Base-by-base conservation (phyloP, 495 filamentous ascomycete genomes). In the Podospora comata region DNA sequence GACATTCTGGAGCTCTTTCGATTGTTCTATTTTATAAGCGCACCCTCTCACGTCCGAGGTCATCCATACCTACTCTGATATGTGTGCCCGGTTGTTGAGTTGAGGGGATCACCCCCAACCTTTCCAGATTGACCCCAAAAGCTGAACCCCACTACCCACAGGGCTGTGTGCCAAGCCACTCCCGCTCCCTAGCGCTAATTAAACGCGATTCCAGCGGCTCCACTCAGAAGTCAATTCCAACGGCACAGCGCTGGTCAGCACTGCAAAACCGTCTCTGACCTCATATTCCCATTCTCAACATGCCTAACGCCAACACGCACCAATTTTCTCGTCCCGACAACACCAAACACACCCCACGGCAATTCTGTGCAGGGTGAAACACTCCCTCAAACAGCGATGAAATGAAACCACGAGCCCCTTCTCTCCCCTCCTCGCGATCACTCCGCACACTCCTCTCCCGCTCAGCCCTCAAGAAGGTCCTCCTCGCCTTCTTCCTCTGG, bases 391-490 rank as follows among this genome's bases (percentile, higher is more conserved):
- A 48, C 9, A 48, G 39, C 39, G 13, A 48, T 48, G 39, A 48
- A 13, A 72, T 71, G 72, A 65, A 59, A 67, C 27, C 56, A 64
- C 59, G 27, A 19, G 32, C 61, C 11, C 34, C 60, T 5, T 11
- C 64, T 20, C 32, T 60, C 23, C 64, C 55, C 23, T 70, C 64
- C 23, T 68, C 72, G 61, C 73, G 73, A 19, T 34, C 72, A 70
- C 64, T 73, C 28, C 75, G 72, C 65, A 62, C 58, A 18, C 62
- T 70, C 28, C 65, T 74, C 53, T 65, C 70, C 64, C 71, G 70
- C 66, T 77, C 75, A 7, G 63, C 67, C 7, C 66, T 76, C 27
- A 66, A 67, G 26, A 77, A 76, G 63, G 62, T 76, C n/a, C 26
- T 68, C 58, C 44, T 69, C 59, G 34, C 68, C 23, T 59, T 77